phyloP scores from a whole-genome alignment of 257 asterid genomes.

The Euphrasia confusa region DNA sequence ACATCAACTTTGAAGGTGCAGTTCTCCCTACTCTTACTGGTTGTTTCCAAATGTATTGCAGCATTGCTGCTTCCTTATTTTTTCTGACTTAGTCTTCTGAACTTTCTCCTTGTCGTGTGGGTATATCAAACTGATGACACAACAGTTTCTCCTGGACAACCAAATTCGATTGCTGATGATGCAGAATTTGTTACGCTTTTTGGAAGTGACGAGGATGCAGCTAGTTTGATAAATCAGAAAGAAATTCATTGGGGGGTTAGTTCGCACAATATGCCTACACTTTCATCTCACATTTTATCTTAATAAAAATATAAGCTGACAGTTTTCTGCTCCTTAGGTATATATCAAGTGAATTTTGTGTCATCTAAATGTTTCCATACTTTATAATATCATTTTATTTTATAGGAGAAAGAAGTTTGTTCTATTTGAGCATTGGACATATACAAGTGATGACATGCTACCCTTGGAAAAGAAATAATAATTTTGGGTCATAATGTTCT shows the following conservation, averaged over 20 bases:
- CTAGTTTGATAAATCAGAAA: slow-evolving; percentile 79
- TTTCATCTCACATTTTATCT: slow-evolving; percentile 3
- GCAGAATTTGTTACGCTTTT: slow-evolving; percentile 73
- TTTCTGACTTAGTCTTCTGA: not conserved
- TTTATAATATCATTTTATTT: slow-evolving; percentile 4
- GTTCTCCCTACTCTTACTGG: slow-evolving; percentile 19
- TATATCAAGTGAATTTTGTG: not conserved
- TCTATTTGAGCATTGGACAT: not conserved
- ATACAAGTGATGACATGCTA: slow-evolving; percentile 11
- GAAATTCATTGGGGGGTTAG: slow-evolving; percentile 99
- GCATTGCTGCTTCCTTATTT: slow-evolving; percentile 13
- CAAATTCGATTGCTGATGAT: slow-evolving; percentile 84
- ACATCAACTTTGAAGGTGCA: slow-evolving; percentile 85
- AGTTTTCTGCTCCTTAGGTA: not conserved
- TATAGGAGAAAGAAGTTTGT: not conserved
- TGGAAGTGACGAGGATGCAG: slow-evolving; percentile 81
- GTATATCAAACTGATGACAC: slow-evolving; percentile 20
- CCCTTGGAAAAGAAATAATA: not conserved
- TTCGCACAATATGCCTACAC: slow-evolving; percentile 14
- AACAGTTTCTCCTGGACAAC: slow-evolving; percentile 94
- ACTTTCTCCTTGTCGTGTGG: slow-evolving; percentile 9
- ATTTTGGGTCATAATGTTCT: not conserved
- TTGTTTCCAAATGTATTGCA: not conserved
- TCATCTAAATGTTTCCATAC: slow-evolving; percentile 17
- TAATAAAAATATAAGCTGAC: not conserved